Evolutionary conservation across 1,284 basidiomycete species (phyloP), one percentile per base, ranked within the genome.

Genomic region (Marasmius sp.): DNA sequence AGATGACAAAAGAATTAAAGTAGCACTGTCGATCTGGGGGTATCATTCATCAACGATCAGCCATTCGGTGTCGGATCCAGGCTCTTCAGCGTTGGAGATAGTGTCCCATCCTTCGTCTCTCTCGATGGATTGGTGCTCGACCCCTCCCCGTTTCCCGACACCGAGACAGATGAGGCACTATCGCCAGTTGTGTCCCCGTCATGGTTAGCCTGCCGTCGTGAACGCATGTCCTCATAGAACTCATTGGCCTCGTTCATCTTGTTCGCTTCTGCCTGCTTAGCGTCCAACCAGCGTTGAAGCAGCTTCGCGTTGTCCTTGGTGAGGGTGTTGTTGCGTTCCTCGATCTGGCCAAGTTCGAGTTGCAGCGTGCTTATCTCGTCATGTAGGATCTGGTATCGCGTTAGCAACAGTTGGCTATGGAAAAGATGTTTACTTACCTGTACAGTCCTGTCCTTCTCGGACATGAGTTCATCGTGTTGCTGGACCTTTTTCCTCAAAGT

Each of bases 251-350:
- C 92, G 77, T 99, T 98, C 92, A 99, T 94, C 79, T 89, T 89
- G 74, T 96, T 94, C 6, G 91, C 97, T 70, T 96, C 95, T 14
- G 86, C 81, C 71, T 97, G 94, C 79, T 97, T 97, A 67, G 92
- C 90, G 72, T 98, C 95, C 27, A 98, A 81, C 95, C 95, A 98
- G 16, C 95, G 88, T 73, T 98, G 94, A 1, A 99, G 82, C 47
- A 99, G 84, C 67, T 92, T 91, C 18, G 96, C 95, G 70, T 99
- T 99, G 76, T 99, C 97, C 70, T 90, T 91, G 60, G 87, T 88
- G 53, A 99, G 83, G 22, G 84, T 90, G 68, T 88, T 82, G 72
- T 97, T 98, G 45, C 93, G 88, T 65, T 94, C 87, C 64, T 94
- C 91, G 45, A 97, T 88, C 71, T 96, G 93, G 51, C 88, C 85